These are phyloP conservation scores for Senna siamea DNA, from an alignment of 306 rosid genomes.

Conservation along the genomic window DNA sequence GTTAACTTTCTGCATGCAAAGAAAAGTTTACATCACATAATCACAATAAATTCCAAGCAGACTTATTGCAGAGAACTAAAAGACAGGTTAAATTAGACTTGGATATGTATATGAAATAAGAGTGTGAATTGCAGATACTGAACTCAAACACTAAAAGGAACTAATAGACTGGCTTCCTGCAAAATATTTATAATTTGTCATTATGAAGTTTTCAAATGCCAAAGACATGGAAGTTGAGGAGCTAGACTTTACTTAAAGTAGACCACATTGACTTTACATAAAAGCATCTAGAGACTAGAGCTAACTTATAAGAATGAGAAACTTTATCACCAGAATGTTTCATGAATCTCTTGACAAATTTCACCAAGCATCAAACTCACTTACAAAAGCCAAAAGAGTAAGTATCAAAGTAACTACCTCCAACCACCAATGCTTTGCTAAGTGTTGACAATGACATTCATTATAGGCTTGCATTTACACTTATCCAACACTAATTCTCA, in stretches of 20 bases:
- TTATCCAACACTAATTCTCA: slow-evolving; percentile 16
- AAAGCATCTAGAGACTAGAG: background rate
- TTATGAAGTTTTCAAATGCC: slow-evolving; percentile 31
- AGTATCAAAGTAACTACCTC: background rate
- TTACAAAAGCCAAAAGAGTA: background rate
- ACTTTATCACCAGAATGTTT: slow-evolving; percentile 20
- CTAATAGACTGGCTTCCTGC: background rate
- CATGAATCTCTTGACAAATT: slow-evolving; percentile 21
- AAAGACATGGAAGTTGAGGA: slow-evolving; percentile 33
- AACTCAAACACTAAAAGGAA: slow-evolving; percentile 39
- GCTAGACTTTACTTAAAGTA: background rate
- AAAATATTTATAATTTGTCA: slow-evolving; percentile 20
- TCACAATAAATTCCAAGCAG: slow-evolving; percentile 17
- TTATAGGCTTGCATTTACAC: slow-evolving; percentile 10
- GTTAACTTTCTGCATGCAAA: slow-evolving; percentile 68
- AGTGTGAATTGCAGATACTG: slow-evolving; percentile 25
- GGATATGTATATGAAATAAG: slow-evolving; percentile 30
- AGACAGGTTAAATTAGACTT: slow-evolving; percentile 27
- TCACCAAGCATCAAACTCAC: background rate
- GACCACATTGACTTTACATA: background rate
- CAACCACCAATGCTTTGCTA: background rate
- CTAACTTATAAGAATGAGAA: slow-evolving; percentile 11
- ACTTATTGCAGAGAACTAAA: slow-evolving; percentile 24
- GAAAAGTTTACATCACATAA: slow-evolving; percentile 39
- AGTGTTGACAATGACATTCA: background rate